Base-by-base conservation (phyloP, 768 basidiomycete genomes). In the Mycena epipterygia region DNA sequence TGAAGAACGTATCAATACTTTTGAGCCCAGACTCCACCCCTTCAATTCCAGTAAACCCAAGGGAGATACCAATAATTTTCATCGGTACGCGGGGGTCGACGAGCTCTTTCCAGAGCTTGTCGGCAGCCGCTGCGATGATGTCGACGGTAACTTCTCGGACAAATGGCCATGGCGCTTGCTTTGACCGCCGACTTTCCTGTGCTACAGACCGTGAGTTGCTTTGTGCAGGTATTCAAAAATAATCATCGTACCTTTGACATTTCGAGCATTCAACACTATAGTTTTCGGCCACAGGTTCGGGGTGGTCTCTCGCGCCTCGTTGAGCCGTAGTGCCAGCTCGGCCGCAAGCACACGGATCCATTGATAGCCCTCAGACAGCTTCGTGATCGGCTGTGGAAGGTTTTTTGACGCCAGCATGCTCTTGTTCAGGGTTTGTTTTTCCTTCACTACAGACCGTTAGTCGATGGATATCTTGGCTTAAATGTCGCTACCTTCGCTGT, bases 361-460 rank as follows among this genome's bases (percentile, higher is more conserved):
- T 64, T 95, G 95, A 51, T 89, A 86, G 0, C 95, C 97, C 68
- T 96, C 92, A 3, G 89, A 85, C 17, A 88, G 81, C 46, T 90
- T 91, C 8, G 87, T 93, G 27, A 98, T 90, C 0, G 93, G 89
- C 37, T 90, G 89, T 0, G 92, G 90, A 27, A 98, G 87, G 76
- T 98, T 99, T 80, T 99, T 99, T n/a, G 95, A 93, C 0, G 96
- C 95, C 61, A 96, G 83, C 97, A 99, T 99, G 75, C 94, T 95
- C 83, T 98, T 98, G 71, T 89, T 92, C 33, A 93, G 81, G 0
- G 86, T 83, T 19, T 91, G 86, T 79, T 95, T 95, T 76, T 95
- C 94, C 76, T 95, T 96, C 39, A 98, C 97, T 97, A 77, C 42
- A 64, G 67, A 46, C 17, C 12, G 61, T 69, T 55, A 41, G 55